Base-by-base conservation (phyloP, 306 rosid species). In the Lupinus albus region DNA sequence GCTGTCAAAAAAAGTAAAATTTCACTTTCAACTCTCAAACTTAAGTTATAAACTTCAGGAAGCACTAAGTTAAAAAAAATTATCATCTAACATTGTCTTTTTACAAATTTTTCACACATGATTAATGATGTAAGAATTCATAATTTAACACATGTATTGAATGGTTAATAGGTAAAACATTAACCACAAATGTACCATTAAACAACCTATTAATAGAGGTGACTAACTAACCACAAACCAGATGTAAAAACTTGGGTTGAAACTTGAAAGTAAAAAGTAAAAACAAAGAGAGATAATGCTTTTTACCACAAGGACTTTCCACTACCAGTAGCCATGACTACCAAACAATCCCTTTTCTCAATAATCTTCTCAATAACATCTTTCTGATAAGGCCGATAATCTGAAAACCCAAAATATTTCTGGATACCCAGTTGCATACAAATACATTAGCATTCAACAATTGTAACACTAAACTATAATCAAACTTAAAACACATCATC, bases 311-410 rank as follows among this genome's bases (percentile, higher is more conserved):
- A 71, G 58, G 97, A 91, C 71, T 91, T 91, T 38, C 96, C 97
- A 67, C 94, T 91, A 12, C 97, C 97, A 68, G 97, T 91, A 64
- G 91, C 97, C 96, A 87, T 86, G 74, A 91, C 96, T 55, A 88
- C 92, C 76, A 91, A 69, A 25, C 86, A 83, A 76, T 88, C 97
- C 72, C 82, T 88, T 80, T 81, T 84, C 25, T 76, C 80, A 8
- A 88, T 74, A 64, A 91, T 82, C 51, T 83, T 71, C 86, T 82
- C 79, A 47, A 88, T 84, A 45, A 82, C 87, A 25, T 88, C 87
- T 75, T 75, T 83, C 78, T 91, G 96, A 61, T 91, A 83, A 16
- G 82, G 87, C 53, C 96, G 91, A 64, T 88, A 85, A 21, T 81
- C 64, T 25, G 91, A 80, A 63, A 80, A 91, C 44, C 97, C 96